These are phyloP conservation scores for Fusarium subtropicale DNA, from an alignment of 2,329 filamentous ascomycete genomes.

Conservation along the genomic window DNA sequence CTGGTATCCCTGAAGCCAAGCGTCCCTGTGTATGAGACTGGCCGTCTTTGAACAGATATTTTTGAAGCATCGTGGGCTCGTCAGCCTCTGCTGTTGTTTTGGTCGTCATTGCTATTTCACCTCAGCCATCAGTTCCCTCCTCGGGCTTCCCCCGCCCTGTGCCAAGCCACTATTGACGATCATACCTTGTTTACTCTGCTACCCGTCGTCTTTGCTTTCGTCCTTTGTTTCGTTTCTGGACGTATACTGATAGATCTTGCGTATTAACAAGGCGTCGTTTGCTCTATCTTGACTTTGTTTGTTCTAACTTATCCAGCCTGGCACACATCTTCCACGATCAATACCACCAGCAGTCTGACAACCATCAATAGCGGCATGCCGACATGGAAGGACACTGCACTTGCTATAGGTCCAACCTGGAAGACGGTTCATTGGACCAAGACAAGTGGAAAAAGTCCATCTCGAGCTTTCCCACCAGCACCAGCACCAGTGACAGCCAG, in stretches of 20 bases:
- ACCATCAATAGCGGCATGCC: neutral
- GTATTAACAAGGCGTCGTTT: neutral
- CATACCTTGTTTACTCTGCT: neutral
- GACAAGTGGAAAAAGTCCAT: neutral
- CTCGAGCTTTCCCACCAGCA: neutral
- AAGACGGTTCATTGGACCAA: neutral
- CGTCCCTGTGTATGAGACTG: neutral
- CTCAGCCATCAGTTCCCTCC: neutral
- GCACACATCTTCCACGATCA: neutral
- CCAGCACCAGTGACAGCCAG: neutral
- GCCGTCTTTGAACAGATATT: neutral
- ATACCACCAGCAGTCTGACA: neutral
- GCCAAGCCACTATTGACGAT: neutral
- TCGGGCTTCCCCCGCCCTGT: neutral
- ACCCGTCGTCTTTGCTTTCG: neutral
- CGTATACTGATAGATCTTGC: neutral
- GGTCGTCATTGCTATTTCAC: neutral
- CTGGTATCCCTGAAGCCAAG: neutral
- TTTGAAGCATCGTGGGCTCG: neutral
- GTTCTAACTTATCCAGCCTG: neutral
- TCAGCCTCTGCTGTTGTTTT: neutral
- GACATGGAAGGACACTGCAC: neutral
- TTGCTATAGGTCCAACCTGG: neutral
- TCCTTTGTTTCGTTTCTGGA: neutral
- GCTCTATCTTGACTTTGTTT: neutral